Evolutionary conservation across 2,329 filamentous ascomycete genomes (phyloP).

Genomic region (Esteya vermicola): DNA sequence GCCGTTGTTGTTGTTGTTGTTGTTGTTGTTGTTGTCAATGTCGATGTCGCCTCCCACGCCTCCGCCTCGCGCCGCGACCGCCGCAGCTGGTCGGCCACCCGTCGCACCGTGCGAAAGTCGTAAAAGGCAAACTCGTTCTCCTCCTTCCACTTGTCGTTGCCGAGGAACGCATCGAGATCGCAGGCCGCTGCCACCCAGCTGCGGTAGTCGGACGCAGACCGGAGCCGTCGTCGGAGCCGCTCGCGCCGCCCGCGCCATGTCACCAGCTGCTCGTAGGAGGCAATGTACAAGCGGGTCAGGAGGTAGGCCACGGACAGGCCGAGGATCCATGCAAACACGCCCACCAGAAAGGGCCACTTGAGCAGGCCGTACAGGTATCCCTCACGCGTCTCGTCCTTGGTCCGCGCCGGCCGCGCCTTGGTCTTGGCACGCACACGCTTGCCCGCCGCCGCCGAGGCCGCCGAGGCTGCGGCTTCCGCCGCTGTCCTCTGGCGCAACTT

Average conservation of each 20-base stretch:
- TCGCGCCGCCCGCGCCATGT: conserved; percentile 77
- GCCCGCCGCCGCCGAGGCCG: conserved; percentile 17
- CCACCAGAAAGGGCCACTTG: conserved; percentile 80
- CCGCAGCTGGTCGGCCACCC: conserved; percentile 63
- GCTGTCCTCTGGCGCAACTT: not conserved
- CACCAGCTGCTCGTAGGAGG: conserved; percentile 78
- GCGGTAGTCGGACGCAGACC: conserved; percentile 56
- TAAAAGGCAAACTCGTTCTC: conserved; percentile 73
- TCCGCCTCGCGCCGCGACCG: conserved; percentile 48
- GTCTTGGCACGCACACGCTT: conserved; percentile 6
- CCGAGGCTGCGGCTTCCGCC: not conserved
- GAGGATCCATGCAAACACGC: conserved; percentile 68
- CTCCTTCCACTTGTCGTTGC: conserved; percentile 68
- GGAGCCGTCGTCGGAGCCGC: conserved; percentile 54
- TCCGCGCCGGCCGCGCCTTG: conserved; percentile 30
- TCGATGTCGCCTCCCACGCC: conserved; percentile 21
- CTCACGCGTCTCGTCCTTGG: conserved; percentile 85
- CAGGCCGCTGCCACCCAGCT: conserved; percentile 76
- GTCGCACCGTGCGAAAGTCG: conserved; percentile 68
- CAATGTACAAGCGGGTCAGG: conserved; percentile 76
- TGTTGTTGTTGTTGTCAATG: conserved; percentile 18
- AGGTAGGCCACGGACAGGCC: conserved; percentile 63
- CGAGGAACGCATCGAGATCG: conserved; percentile 65
- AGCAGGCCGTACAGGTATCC: conserved; percentile 78
- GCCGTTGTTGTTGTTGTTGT: conserved; percentile 6